Base-by-base conservation (phyloP, 352 stramenopile species). In the Phytophthora colocasiae region DNA sequence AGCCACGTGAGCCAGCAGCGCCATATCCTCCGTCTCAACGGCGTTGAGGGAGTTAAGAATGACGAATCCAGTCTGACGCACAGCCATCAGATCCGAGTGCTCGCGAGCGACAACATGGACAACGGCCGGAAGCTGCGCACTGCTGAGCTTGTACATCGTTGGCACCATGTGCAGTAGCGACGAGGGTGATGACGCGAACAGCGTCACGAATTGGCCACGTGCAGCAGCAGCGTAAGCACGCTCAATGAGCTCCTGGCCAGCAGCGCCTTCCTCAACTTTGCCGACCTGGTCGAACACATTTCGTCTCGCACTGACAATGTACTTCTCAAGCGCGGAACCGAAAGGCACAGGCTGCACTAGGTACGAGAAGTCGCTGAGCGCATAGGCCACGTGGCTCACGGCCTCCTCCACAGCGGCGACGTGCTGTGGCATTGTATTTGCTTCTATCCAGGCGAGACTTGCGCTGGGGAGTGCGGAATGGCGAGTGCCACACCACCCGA, bases 61-160 rank as follows among this genome's bases (percentile, higher is more conserved):
- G 36, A 91, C 88, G 47, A 98, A 90, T 19, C 92, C 92, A 4
- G 90, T 97, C 56, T 95, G 89, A 48, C 91, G 78, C 51, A 96
- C 89, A 36, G 95, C 88, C 92, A 98, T 98, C 27, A 97, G 83
- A 73, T 98, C 93, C 39, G 85, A 91, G 75, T 98, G 92, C 55
- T 98, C 93, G 54, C 87, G 80, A 19, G 92, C 92, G 19, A 95
- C 90, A 17, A 98, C 93, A 77, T 98, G 93, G 40, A 98, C 81
- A 27, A 98, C 92, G 2, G 89, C 82, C 6, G 87, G 89, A 45
- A 95, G 69, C 43, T 83, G 79, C 62, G 96, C 87, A 40, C 84
- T 86, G 66, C 91, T 93, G 69, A 98, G 95, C 70, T 98, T 97
- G 81, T 97, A 98, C 76, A 98, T 89, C 66, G 92, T 97, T n/a